Conservation (phyloP, 257 asterid genomes). For the Oldenlandia corymbosa region DNA sequence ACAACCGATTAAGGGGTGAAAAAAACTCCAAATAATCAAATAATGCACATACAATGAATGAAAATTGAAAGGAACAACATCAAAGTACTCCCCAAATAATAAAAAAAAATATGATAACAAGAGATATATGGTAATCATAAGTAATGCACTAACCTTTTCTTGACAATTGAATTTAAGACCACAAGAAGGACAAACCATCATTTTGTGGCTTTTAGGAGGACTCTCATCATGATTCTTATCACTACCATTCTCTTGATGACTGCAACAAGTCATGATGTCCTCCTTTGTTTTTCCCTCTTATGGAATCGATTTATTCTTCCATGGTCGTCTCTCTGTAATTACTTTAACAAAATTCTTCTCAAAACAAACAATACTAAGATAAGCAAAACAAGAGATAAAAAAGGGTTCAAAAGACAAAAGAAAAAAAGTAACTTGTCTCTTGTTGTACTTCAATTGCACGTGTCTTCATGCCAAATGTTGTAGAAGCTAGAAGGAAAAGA, state of each 20-base stretch:
- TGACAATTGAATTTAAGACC: constrained; percentile 28
- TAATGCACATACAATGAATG: too few relatives aligned
- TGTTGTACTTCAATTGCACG: constrained; percentile 26
- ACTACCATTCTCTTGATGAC: constrained; percentile 5
- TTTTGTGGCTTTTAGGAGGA: constrained; percentile 8
- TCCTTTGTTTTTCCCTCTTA: constrained; percentile 11
- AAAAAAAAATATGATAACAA: neutral
- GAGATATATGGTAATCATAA: neutral
- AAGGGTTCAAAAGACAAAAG: constrained; percentile 22
- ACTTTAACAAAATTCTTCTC: too few relatives aligned
- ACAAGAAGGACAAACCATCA: constrained; percentile 37
- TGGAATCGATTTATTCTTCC: constrained; percentile 9
- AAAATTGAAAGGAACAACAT: too few relatives aligned
- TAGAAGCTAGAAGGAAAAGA: constrained; percentile 31
- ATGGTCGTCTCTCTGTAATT: too few relatives aligned
- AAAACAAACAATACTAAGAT: constrained; percentile 17
- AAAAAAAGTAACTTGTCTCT: constrained; percentile 32
- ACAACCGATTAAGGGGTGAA: neutral
- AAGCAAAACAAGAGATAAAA: constrained; percentile 17
- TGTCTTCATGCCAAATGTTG: constrained; percentile 27
- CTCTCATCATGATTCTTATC: neutral
- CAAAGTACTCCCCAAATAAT: too few relatives aligned
- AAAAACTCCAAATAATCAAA: neutral
- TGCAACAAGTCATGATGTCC: constrained; percentile 26
- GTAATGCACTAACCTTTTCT: constrained; percentile 24